Conservation (phyloP, 2,329 filamentous ascomycete species). For the Xylaria sp. region DNA sequence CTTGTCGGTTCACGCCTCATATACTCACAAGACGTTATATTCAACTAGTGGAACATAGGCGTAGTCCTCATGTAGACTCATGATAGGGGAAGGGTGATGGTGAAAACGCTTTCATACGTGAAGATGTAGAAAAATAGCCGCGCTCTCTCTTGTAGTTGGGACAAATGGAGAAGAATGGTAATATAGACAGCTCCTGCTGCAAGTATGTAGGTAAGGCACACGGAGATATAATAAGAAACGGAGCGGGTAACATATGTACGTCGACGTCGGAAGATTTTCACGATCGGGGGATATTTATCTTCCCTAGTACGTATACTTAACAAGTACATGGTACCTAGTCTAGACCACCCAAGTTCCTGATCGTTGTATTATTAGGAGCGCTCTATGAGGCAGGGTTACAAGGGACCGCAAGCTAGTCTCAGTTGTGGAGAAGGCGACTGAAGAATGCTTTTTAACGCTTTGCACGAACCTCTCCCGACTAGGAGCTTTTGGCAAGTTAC, state of each 20-base stretch:
- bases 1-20: constrained; percentile 12
- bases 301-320: constrained; percentile 25
- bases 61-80: constrained; percentile 8
- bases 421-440: constrained; percentile 44
- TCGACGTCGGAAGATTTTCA: constrained; percentile 45
- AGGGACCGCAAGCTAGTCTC: constrained; percentile 39
- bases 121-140: not conserved
- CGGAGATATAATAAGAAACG: constrained; percentile 41
- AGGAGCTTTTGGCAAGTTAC: constrained; percentile 25
- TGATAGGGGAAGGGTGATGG: not conserved
- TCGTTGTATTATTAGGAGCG: constrained; percentile 43
- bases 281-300: constrained; percentile 40
- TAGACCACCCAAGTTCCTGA: constrained; percentile 32
- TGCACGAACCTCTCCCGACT: constrained; percentile 33
- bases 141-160: constrained; percentile 15
- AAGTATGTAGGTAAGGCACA: constrained; percentile 34
- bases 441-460: constrained; percentile 41
- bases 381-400: constrained; percentile 36
- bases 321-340: too few relatives aligned
- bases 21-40: constrained; percentile 4
- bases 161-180: constrained; percentile 17
- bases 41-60: not conserved
- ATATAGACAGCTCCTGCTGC: constrained; percentile 13
- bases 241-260: constrained; percentile 39
- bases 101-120: constrained; percentile 20